Base-by-base conservation (phyloP, 441 rosid species). In the Gossypium gossypioides region DNA sequence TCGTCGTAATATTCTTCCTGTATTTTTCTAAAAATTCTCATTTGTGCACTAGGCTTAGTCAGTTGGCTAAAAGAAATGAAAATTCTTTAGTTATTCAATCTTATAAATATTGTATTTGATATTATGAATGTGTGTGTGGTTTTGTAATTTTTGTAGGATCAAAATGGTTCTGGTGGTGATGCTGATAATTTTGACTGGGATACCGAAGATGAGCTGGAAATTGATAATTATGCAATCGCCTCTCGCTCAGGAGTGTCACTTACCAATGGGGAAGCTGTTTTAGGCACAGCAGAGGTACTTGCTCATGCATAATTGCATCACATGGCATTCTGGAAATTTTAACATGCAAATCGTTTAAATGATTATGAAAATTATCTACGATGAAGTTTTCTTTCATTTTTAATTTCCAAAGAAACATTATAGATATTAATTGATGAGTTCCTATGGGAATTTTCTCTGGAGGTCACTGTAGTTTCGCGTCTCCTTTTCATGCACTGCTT, bases 131-230 rank as follows among this genome's bases (percentile, higher is more conserved):
- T 27, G 6, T 60, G 9, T 32, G 24, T 48, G 21, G 6, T 24
- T 46, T 6, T 46, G 19, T 61, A 60, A 57, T 58, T 73, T 75
- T 3, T 66, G 19, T 40, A 91, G 97, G 83, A 18, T 44, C 84
- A 71, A 32, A 79, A 74, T 71, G 63, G 82, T 13, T 73, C 76
- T 66, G 74, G 79, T 8, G 86, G 77, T 21, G 86, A 70, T 32
- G 76, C 65, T 65, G 86, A 79, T 66, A 71, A 69, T 56, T 46
- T 84, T 74, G 80, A 83, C 73, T 89, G 96, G 95, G 78, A 83
- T 66, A 84, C 87, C 8, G 91, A 89, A 34, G 92, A 90, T 78
- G 97, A 87, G 21, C 78, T 75, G 59, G 92, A 87, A 75, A 79
- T 87, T 55, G 89, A 84, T 44, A 84, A 78, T 37, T 81, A 62